Base-by-base conservation (phyloP, 2,329 filamentous ascomycete species). In the Pseudopithomyces chartarum region DNA sequence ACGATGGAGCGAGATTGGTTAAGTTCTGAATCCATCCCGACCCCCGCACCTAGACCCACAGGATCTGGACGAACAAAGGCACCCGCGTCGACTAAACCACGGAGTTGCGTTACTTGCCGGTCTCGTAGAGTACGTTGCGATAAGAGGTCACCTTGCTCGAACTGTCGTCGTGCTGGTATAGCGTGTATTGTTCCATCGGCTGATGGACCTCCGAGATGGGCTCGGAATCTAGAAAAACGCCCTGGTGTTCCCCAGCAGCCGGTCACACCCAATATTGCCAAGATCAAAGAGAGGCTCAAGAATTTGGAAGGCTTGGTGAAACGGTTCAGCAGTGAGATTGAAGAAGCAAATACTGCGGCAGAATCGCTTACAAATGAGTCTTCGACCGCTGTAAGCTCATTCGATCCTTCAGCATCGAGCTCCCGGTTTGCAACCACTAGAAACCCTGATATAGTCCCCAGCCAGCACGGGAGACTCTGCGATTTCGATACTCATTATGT, bases 61-160 rank as follows among this genome's bases (percentile, higher is more conserved):
- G 47, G 23, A 42, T 13, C 38, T 29, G 36, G 26, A 26, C 36
- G 2, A 23, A 12, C 26, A 20, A 34, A n/a, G 7, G 19, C 23
- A 36, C 36, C 36, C 36, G 22, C 52, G n/a, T 19, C 40, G 58
- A 64, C 43, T 42, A 79, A 82, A 61, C 68, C 66, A 49, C 80
- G 81, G 51, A 83, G 81, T 65, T 84, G 82, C 51, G 74, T 81
- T 4, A 76, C 80, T 3, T 86, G 84, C 58, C 78, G 84, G 42
- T 75, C 70, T 33, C 82, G 84, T 44, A 86, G 86, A 61, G 84
- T 86, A 4, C 81, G 82, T 43, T 87, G 84, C 67, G 82, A 86
- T 65, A 85, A 85, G 68, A 70, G 74, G 42, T 80, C 79, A 3
- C 84, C 84, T 1, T 86, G 84, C 61, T 82, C 83, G 4, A 85